Evolutionary conservation across 345 rosid species (phyloP).

Genomic region (Eucalyptus marginata): DNA sequence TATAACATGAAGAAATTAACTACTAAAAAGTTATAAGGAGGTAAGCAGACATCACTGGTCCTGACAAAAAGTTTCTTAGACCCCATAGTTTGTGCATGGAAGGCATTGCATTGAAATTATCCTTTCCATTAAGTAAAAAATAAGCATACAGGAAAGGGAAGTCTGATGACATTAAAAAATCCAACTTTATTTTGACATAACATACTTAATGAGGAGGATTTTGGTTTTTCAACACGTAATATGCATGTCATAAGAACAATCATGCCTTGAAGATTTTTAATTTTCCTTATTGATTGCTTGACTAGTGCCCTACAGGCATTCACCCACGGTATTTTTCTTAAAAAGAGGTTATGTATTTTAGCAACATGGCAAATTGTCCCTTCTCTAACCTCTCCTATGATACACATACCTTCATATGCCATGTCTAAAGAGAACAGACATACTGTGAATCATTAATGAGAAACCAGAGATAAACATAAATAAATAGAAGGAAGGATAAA

Average conservation of each 20-base stretch:
- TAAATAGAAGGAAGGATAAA: neutral
- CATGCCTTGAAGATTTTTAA: neutral
- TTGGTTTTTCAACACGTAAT: neutral
- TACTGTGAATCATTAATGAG: neutral
- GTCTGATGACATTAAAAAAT: constrained; percentile 2
- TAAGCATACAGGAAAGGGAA: neutral
- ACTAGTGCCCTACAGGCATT: neutral
- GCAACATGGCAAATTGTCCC: neutral
- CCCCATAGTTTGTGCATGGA: neutral
- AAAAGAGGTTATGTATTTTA: neutral
- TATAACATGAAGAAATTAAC: neutral
- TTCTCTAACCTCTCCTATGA: neutral
- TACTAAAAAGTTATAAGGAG: neutral
- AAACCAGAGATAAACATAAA: neutral
- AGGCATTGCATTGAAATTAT: neutral
- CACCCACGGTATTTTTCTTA: neutral
- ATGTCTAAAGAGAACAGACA: neutral
- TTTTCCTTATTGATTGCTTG: neutral
- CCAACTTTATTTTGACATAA: constrained; percentile 1
- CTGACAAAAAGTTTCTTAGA: neutral
- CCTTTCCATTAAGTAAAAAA: neutral
- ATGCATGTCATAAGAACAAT: neutral
- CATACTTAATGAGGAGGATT: neutral
- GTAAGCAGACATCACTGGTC: neutral
- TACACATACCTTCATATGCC: neutral